Percentiles rank a stretch among this genome's conserved stretches.
These are phyloP conservation scores for Boletus pseudopeckii DNA, from an alignment of 768 basidiomycete genomes.

Conservation along the genomic window DNA sequence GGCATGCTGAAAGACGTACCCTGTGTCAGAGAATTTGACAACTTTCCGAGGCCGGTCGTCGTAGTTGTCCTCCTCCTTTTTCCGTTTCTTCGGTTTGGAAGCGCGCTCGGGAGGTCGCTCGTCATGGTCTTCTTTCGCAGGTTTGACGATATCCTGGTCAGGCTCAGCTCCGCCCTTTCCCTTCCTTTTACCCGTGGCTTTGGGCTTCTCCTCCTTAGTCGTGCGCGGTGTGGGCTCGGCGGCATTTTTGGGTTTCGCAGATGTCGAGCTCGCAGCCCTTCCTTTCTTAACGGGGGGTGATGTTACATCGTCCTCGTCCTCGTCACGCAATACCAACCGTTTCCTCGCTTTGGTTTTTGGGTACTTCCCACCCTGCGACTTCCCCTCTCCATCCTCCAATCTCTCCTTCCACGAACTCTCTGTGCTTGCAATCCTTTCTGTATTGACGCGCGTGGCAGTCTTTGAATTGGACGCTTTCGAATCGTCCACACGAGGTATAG, in stretches of 20 bases:
- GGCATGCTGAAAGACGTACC: slow-evolving; percentile 9
- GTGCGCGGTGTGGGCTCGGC: background rate
- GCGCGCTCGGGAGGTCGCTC: background rate
- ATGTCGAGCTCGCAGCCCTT: slow-evolving; percentile 1
- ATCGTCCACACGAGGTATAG: background rate
- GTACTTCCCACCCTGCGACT: background rate
- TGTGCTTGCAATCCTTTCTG: background rate
- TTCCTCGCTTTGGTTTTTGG: slow-evolving; percentile 2
- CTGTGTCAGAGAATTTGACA: slow-evolving; percentile 12
- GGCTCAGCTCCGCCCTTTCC: background rate
- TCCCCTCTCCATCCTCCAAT: background rate
- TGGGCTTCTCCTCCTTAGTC: background rate
- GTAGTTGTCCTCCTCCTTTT: slow-evolving; percentile 18
- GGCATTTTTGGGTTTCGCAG: background rate
- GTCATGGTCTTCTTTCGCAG: background rate
- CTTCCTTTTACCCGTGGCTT: background rate
- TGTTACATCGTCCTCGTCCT: background rate
- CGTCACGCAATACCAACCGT: slow-evolving; percentile 1
- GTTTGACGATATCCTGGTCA: background rate
- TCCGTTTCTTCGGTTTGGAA: slow-evolving; percentile 17
- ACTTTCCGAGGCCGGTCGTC: slow-evolving; percentile 24
- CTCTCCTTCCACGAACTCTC: background rate
- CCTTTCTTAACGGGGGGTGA: slow-evolving; percentile 15
- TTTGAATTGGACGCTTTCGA: background rate
- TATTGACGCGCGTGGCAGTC: background rate